These are phyloP conservation scores for Artemisia argyi DNA, from an alignment of 129 eudicot species.

Conservation along the genomic window DNA sequence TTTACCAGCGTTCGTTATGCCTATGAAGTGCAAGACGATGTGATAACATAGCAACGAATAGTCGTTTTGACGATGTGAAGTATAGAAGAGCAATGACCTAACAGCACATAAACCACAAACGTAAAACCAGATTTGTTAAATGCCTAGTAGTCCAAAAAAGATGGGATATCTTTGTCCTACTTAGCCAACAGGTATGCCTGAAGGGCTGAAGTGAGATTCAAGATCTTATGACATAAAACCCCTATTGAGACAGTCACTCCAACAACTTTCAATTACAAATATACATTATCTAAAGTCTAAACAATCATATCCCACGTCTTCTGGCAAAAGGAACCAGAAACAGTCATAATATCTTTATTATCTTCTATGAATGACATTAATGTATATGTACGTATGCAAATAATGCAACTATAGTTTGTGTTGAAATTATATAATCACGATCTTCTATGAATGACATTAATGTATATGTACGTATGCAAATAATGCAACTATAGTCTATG, in stretches of 20 bases:
- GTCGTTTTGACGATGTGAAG: no score
- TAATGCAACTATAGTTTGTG: background rate
- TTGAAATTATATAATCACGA: no score
- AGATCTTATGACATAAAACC: slow-evolving; percentile 10
- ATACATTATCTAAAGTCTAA: background rate
- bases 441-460: no score
- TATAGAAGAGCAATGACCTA: no score
- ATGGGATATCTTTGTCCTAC: slow-evolving; percentile 60
- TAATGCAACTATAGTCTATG: no score
- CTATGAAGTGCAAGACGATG: no score
- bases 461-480: no score
- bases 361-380: background rate
- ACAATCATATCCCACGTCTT: slow-evolving; percentile 2
- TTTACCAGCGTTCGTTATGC: no score
- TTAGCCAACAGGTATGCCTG: slow-evolving; percentile 57
- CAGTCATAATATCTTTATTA: background rate
- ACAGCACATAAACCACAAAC: no score
- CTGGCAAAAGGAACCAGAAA: background rate
- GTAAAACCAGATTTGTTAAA: background rate
- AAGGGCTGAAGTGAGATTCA: slow-evolving; percentile 42
- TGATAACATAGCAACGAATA: no score
- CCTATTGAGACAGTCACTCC: slow-evolving; percentile 45
- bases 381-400: background rate
- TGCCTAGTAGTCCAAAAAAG: background rate
- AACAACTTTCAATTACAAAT: slow-evolving; percentile 27